Base-by-base conservation (phyloP, 2,329 filamentous ascomycete genomes). In the Blastomyces parvus region DNA sequence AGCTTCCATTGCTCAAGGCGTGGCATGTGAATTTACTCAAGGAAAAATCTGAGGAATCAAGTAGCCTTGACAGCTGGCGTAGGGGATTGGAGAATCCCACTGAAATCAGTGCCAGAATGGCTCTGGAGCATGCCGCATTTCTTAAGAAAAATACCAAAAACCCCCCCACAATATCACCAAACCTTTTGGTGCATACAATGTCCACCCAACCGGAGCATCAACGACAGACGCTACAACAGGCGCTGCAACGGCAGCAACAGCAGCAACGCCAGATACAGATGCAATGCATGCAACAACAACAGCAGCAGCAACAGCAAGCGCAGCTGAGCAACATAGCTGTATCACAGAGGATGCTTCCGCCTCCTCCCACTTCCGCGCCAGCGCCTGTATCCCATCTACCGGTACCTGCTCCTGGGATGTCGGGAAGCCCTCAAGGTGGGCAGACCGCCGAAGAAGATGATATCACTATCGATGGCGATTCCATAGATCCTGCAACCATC, bases 11-110 rank as follows among this genome's bases (percentile, higher is more conserved):
- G 3, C 78, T 88, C 44, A 70, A 77, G 0, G 78, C 83, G 0
- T 88, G 86, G 86, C 80, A 76, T 59, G 77, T 88, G 66, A 80
- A 79, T 63, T 73, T 86, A 7, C 75, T 70, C 17, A 73, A 74
- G 38, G 72, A 72, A 52, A 48, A 69, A 64, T 67, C 61, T 11
- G 56, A 63, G 13, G 64, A 63, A 36, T 63, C 64, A n/a, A 68
- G 66, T 61, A 57, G 68, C 19, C 65, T 62, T 68, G 58, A 57
- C 65, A 64, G 48, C 64, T 66, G 64, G 66, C 46, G 55, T 52
- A 59, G 65, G 64, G 53, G 60, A 44, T 60, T 67, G 48, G 52
- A 62, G 48, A 64, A 66, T 60, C 63, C 25, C 13, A 53, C 52
- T 25, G 66, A 64, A 46, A 66, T 68, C 4, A 64, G 63, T 56